These are phyloP conservation scores for Akebia trifoliata DNA, from an alignment of 164 flowering plant species.

Conservation along the genomic window DNA sequence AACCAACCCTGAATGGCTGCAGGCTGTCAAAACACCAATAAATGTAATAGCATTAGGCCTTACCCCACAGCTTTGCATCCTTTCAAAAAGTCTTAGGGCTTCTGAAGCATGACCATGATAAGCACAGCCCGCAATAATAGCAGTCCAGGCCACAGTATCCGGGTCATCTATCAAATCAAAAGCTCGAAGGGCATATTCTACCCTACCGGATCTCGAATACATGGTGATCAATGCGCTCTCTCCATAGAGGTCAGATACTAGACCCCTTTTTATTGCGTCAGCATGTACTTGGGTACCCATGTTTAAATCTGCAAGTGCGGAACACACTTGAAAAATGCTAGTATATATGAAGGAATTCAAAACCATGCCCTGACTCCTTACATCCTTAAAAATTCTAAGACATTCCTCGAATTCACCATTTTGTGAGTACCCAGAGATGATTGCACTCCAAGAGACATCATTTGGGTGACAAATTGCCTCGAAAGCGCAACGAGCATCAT, in stretches of 20 bases:
- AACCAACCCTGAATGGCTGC: constrained; percentile 52
- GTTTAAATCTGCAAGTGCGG: constrained; percentile 38
- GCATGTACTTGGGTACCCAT: constrained; percentile 49
- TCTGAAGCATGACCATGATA: constrained; percentile 48
- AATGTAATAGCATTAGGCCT: constrained; percentile 45
- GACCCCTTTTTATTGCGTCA: constrained; percentile 51
- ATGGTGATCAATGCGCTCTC: constrained; percentile 55
- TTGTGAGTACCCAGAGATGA: constrained; percentile 43
- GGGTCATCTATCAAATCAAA: constrained; percentile 39
- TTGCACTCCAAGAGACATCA: constrained; percentile 55
- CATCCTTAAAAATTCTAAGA: constrained; percentile 25
- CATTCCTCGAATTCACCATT: constrained; percentile 34
- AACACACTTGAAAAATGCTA: constrained; percentile 47
- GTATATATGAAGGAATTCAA: constrained; percentile 41
- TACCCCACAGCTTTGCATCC: constrained; percentile 36
- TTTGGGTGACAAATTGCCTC: constrained; percentile 40
- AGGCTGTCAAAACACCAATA: constrained; percentile 44
- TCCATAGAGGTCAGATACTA: constrained; percentile 38
- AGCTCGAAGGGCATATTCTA: constrained; percentile 38
- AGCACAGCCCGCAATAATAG: constrained; percentile 49
- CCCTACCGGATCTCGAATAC: constrained; percentile 54
- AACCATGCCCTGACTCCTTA: constrained; percentile 23
- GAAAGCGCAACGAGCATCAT: constrained; percentile 37
- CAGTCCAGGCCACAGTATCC: constrained; percentile 58
- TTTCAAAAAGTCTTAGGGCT: constrained; percentile 38